Base-by-base conservation (phyloP, 83 land plant species). In the Picea mariana region DNA sequence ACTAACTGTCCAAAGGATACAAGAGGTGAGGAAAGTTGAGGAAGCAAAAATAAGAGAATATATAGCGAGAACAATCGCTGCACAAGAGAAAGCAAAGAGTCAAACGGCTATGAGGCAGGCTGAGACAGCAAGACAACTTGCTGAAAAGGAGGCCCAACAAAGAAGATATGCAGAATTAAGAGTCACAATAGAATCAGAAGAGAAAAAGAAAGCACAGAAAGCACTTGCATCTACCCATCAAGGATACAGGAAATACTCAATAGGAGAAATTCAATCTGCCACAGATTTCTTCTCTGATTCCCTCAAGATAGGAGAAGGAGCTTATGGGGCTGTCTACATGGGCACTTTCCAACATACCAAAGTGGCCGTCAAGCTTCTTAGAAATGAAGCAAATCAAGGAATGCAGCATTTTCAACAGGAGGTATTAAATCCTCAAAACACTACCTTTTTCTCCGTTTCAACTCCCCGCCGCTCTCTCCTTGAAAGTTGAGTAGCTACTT, bases 321-420 rank as follows among this genome's bases (percentile, higher is more conserved):
- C 86, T 18, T 87, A 87, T 78, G 88, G 88, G 6, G 67, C 80
- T n/a, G 88, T 86, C 52, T 86, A 84, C 62, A 83, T 75, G 65
- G 81, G 82, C 79, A 83, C 15, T 18, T 42, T 87, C 44, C 80
- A 87, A 44, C 81, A 83, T 62, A 84, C 83, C 15, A 68, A 24
- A 16, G 83, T 81, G 13, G 88, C 86, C 6, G 78, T 87, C 58
- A 87, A 87, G 62, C 81, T 84, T 59, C 80, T 87, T 13, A 65
- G 73, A 42, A 20, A 34, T 15, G 86, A 84, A 76, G 81, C 78
- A 27, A 9, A 59, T 34, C 40, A 73, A 71, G 79, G 83, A 13
- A 62, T 26, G 55, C 62, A 71, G 27, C 75, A 84, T 62, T 84
- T 84, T 81, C 86, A 81, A 49, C 63, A 73, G 60, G 86, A 84